Conservation (phyloP, 148 eudicot species). For the Selenicereus undatus region DNA sequence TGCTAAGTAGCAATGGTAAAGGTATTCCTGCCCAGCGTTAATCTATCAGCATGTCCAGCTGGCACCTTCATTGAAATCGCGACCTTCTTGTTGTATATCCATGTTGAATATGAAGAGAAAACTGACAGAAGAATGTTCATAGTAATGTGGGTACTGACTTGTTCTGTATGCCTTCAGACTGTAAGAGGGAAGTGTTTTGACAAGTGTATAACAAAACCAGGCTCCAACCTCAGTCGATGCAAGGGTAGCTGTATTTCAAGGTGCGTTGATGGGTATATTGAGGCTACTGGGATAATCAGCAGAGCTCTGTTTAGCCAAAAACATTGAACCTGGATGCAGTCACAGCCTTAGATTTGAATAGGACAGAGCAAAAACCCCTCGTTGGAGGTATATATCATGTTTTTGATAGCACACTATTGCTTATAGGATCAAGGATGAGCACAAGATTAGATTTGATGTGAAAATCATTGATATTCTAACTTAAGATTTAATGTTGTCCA, state of each 20-base stretch:
- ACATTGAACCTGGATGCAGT: slow-evolving; percentile 2
- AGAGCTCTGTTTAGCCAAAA: slow-evolving; percentile 47
- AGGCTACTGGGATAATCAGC: slow-evolving; percentile 78
- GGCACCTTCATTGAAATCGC: too few species aligned
- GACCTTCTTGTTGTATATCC: too few species aligned
- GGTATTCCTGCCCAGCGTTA: too few species aligned
- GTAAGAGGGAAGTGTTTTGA: slow-evolving; percentile 85
- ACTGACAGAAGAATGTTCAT: background rate
- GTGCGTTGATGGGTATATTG: slow-evolving; percentile 88
- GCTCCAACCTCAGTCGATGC: slow-evolving; percentile 72
- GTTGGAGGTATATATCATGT: slow-evolving; percentile 1
- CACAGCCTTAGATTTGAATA: background rate
- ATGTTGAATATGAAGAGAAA: background rate
- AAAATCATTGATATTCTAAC: background rate
- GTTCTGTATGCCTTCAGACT: slow-evolving; percentile 38
- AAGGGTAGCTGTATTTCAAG: slow-evolving; percentile 82
- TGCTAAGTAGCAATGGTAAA: too few species aligned
- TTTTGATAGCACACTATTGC: slow-evolving; percentile 3
- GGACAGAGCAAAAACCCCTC: background rate
- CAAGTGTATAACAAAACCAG: slow-evolving; percentile 82
- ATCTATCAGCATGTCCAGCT: too few species aligned
- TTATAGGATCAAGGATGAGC: background rate
- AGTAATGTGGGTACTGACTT: background rate
- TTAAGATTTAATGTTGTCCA: background rate
- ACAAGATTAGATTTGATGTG: background rate